Evolutionary conservation across 768 basidiomycete species (phyloP).

Genomic region (Amylocystis lapponica): DNA sequence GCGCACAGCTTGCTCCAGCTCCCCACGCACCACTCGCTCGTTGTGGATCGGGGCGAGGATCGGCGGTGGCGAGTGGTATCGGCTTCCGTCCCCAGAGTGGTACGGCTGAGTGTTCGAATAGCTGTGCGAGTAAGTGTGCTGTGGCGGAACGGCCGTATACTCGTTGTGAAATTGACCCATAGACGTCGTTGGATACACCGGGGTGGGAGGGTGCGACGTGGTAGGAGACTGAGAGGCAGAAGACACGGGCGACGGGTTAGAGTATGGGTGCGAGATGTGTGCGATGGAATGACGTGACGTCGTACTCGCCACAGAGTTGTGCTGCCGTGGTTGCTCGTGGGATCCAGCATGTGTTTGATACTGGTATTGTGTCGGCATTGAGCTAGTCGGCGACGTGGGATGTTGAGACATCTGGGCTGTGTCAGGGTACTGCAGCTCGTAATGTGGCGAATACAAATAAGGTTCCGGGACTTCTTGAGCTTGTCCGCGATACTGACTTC

Average conservation of each 20-base stretch:
- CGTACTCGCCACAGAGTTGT: too few species aligned
- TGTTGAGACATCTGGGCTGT: not conserved
- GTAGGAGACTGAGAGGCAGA: slow-evolving; percentile 5
- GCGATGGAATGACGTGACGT: slow-evolving; percentile 12
- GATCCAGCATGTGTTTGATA: not conserved
- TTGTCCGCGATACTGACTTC: not conserved
- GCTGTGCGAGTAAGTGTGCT: not conserved
- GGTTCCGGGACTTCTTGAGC: too few species aligned
- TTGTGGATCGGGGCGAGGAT: slow-evolving; percentile 18
- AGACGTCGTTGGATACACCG: slow-evolving; percentile 1
- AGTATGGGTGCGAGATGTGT: slow-evolving; percentile 13
- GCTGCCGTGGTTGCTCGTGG: too few species aligned
- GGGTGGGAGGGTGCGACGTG: slow-evolving; percentile 10
- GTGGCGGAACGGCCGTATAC: not conserved
- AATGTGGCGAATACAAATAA: too few species aligned
- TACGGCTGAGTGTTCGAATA: not conserved
- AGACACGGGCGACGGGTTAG: slow-evolving; percentile 5
- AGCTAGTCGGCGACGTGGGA: not conserved
- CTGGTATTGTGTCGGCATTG: not conserved
- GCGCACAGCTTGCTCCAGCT: not conserved
- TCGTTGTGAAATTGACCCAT: not conserved
- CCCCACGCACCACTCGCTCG: slow-evolving; percentile 8
- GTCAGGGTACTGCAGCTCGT: not conserved
- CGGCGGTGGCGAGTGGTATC: slow-evolving; percentile 9
- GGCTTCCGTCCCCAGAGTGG: not conserved